A percentile compares a stretch with the other conserved stretches of the same genome.
phyloP scores from a whole-genome alignment of 2,329 filamentous ascomycete genomes.

The Thielaviopsis ethacetica region DNA sequence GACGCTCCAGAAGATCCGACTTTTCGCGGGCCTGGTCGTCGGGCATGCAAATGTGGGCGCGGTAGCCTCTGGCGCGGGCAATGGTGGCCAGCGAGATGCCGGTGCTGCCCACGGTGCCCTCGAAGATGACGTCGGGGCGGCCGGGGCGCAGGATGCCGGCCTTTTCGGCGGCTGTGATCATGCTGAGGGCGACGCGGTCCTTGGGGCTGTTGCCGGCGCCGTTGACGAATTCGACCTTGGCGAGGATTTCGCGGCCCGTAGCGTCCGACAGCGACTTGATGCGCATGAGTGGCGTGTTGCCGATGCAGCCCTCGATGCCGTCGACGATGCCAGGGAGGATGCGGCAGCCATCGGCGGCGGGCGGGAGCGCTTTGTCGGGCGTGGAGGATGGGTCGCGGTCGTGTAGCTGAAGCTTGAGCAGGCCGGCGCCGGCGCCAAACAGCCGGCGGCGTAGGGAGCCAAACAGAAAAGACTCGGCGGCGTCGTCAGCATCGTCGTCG shows the following conservation, averaged over 20 bases:
- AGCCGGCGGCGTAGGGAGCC: conserved; percentile 20
- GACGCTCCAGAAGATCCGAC: conserved; percentile 69
- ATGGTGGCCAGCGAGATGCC: conserved; percentile 88
- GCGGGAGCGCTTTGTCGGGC: conserved; percentile 7
- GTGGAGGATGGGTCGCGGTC: conserved; percentile 3
- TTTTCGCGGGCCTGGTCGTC: conserved; percentile 83
- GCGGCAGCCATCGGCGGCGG: conserved; percentile 9
- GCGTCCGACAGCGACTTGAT: conserved; percentile 74
- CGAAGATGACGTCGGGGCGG: conserved; percentile 87
- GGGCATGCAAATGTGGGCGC: conserved; percentile 94
- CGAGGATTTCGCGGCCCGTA: conserved; percentile 78
- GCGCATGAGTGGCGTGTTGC: conserved; percentile 76
- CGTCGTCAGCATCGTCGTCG: conserved; percentile 9
- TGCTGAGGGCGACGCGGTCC: conserved; percentile 80
- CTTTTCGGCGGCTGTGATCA: conserved; percentile 71
- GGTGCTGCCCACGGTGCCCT: conserved; percentile 91
- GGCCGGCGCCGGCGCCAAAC: conserved; percentile 25
- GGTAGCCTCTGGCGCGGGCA: conserved; percentile 74
- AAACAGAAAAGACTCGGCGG: conserved; percentile 5
- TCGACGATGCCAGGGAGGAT: conserved; percentile 32
- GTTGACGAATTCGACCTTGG: conserved; percentile 93
- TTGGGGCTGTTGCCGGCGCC: conserved; percentile 89
- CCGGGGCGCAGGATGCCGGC: conserved; percentile 58
- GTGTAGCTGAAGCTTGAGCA: conserved; percentile 22
- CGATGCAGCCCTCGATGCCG: conserved; percentile 83